phyloP scores from a whole-genome alignment of 2,329 filamentous ascomycete genomes.

The Calonectria fujianensis region DNA sequence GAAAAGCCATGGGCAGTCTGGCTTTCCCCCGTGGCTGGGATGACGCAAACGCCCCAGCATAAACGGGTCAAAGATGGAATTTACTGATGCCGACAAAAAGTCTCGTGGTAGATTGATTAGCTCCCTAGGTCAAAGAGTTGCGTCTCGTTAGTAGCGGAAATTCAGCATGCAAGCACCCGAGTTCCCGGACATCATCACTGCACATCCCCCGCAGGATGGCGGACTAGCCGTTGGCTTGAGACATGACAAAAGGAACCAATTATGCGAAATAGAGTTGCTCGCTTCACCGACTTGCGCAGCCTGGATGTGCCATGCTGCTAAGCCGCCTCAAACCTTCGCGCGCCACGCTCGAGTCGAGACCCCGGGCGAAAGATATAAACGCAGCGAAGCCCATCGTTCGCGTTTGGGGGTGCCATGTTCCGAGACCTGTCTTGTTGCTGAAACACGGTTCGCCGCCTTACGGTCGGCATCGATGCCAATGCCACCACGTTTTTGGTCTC shows the following conservation, averaged over 20 bases:
- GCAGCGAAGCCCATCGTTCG: not conserved
- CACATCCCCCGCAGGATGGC: not conserved
- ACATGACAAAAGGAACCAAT: not conserved
- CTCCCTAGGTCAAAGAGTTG: no score
- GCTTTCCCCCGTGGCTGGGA: not conserved
- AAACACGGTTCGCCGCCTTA: not conserved
- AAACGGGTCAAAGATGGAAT: not conserved
- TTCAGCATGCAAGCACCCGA: not conserved
- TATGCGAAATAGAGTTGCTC: not conserved
- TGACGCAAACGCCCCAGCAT: not conserved
- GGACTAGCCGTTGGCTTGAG: not conserved
- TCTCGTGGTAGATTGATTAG: no score
- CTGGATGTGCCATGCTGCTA: not conserved
- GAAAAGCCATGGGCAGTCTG: not conserved
- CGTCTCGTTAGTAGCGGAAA: not conserved
- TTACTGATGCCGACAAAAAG: no score
- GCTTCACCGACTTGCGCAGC: not conserved
- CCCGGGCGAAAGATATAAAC: constrained; percentile 4
- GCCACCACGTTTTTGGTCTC: not conserved
- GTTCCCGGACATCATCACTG: not conserved
- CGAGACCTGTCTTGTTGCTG: not conserved
- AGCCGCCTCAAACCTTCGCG: not conserved
- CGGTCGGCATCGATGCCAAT: not conserved
- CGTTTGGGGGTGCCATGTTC: not conserved
- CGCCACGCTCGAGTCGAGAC: constrained; percentile 9